Evolutionary conservation across 2,329 filamentous ascomycete genomes (phyloP), one percentile per base, ranked within the genome.

Genomic region (Exophiala phaeomuriformis): DNA sequence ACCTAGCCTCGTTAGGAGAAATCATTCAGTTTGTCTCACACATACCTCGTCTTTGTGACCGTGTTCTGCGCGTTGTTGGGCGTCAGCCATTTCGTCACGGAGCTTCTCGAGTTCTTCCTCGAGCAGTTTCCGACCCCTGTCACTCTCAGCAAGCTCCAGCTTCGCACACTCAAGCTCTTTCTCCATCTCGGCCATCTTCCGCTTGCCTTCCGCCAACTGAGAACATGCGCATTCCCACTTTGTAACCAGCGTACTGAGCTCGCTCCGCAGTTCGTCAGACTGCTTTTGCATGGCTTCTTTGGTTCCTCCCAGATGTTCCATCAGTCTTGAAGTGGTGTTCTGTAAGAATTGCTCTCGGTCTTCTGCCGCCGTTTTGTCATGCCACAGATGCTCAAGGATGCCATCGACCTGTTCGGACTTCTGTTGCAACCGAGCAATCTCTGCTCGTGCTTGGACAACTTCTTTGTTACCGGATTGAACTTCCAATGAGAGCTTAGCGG

Each of bases 221-320:
- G 49, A 45, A n/a, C 40, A 36, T 19, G 42, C 55, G 9, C 37
- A 33, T 31, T 57, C 47, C 36, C 37, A 53, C 28, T 54, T 57
- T 19, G 36, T 51, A 5, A 31, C 31, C 5, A 52, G 44, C 4
- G 50, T n/a, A 6, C 40, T 41, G 12, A 46, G n/a, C 5, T 28
- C 29, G 12, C 44, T 41, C 6, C 36, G 32, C 28, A 48, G 31
- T 5, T 51, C 47, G 9, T 12, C n/a, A 27, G 19, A 30, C 5
- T 52, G 39, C 27, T 43, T 47, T n/a, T 42, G 40, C 10, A 35
- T 30, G n/a, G 46, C 42, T 12, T 47, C 46, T 7, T 33, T 56
- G 28, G 36, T 36, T 1, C 40, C 32, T 4, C 9, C 10, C 3
- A 56, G 35, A 19, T 40, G 37, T 1, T 35, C 32, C 4, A 40